These are phyloP conservation scores for Panicum hallii DNA, from an alignment of 202 grass and related monocot genomes.

Conservation along the genomic window DNA sequence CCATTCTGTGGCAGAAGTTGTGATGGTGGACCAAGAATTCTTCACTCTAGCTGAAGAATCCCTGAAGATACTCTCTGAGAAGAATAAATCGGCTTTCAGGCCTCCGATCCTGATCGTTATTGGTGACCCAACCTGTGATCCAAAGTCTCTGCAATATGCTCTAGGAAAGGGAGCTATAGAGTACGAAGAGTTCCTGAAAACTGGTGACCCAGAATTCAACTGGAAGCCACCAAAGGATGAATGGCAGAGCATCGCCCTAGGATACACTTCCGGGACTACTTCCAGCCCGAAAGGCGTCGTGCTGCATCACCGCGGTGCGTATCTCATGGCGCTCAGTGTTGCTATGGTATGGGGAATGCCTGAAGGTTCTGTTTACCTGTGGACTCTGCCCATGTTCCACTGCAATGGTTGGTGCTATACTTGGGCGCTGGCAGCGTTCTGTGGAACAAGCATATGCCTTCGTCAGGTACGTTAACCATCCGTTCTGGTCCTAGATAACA, in stretches of 20 bases:
- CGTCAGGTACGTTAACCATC: slow-evolving; percentile 58
- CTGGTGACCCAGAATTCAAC: slow-evolving; percentile 58
- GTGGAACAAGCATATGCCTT: slow-evolving; percentile 91
- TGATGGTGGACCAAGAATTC: slow-evolving; percentile 90
- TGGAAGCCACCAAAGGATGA: slow-evolving; percentile 80
- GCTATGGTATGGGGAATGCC: slow-evolving; percentile 72
- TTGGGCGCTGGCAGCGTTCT: slow-evolving; percentile 76
- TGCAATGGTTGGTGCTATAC: slow-evolving; percentile 95
- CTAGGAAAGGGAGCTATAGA: slow-evolving; percentile 54
- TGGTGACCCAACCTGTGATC: slow-evolving; percentile 48
- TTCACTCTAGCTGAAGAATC: slow-evolving; percentile 74
- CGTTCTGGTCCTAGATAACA: not conserved
- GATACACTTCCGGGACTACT: slow-evolving; percentile 91
- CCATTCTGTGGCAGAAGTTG: slow-evolving; percentile 68
- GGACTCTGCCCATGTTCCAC: slow-evolving; percentile 97
- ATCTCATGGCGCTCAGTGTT: slow-evolving; percentile 75
- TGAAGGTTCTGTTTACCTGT: slow-evolving; percentile 67
- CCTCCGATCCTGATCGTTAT: slow-evolving; percentile 62
- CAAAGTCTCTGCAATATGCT: slow-evolving; percentile 50
- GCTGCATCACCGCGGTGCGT: slow-evolving; percentile 78
- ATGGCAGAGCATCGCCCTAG: slow-evolving; percentile 79
- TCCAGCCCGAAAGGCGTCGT: slow-evolving; percentile 89
- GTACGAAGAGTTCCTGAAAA: slow-evolving; percentile 81
- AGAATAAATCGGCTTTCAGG: slow-evolving; percentile 57
- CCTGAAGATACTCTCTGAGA: slow-evolving; percentile 58